Percentiles rank a stretch among this genome's conserved stretches.
These are phyloP conservation scores for Balansia obtecta DNA, from an alignment of 2,329 filamentous ascomycete genomes.

Conservation along the genomic window DNA sequence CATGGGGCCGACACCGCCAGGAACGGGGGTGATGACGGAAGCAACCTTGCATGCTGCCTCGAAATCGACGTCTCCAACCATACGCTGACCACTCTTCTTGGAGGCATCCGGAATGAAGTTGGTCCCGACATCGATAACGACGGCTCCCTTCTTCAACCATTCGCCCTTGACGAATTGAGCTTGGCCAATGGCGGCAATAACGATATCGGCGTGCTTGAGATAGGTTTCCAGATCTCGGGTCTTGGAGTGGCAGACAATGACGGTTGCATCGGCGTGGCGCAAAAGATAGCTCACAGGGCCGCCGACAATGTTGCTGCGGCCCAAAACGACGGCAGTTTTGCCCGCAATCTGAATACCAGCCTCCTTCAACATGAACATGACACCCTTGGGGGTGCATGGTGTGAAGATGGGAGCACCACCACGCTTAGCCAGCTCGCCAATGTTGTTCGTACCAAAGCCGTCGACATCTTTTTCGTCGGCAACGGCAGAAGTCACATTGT, in stretches of 20 bases:
- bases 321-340: slow-evolving; percentile 89
- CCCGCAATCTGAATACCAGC: slow-evolving; percentile 72
- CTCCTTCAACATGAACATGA: slow-evolving; percentile 84
- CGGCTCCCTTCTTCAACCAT: slow-evolving; percentile 87
- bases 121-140: slow-evolving; percentile 95
- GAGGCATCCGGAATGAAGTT: slow-evolving; percentile 85
- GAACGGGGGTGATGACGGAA: slow-evolving; percentile 89
- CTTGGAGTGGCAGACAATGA: slow-evolving; percentile 90
- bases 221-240: slow-evolving; percentile 62
- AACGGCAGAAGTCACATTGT: slow-evolving; percentile 79
- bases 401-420: slow-evolving; percentile 81
- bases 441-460: slow-evolving; percentile 87
- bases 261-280: slow-evolving; percentile 90
- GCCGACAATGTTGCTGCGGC: slow-evolving; percentile 92
- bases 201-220: slow-evolving; percentile 74
- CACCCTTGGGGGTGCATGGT: slow-evolving; percentile 92
- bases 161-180: slow-evolving; percentile 84
- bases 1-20: slow-evolving; percentile 95
- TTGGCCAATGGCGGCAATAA: slow-evolving; percentile 85
- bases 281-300: slow-evolving; percentile 93
- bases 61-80: slow-evolving; percentile 93
- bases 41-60: slow-evolving; percentile 75
- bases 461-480: slow-evolving; percentile 94
- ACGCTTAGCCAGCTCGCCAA: slow-evolving; percentile 92
- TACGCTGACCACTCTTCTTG: slow-evolving; percentile 82